phyloP scores from a whole-genome alignment of 78 protist species.

The Dictyostelium firmibasis region DNA sequence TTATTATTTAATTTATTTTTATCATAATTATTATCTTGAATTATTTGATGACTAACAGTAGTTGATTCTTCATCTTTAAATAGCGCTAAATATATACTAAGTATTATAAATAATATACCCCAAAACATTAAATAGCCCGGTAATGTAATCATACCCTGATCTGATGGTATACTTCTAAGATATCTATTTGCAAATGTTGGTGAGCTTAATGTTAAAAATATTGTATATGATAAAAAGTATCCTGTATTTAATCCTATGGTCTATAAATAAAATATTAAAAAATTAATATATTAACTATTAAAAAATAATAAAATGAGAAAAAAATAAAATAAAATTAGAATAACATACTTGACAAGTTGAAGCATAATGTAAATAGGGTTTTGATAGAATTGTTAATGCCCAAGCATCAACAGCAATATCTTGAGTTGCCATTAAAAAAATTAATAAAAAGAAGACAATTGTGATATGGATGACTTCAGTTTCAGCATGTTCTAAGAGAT shows the following conservation, averaged over 20 bases:
- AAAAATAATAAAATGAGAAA: no score
- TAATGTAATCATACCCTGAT: neutral
- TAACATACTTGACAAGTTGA: constrained; percentile 80
- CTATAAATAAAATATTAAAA: neutral
- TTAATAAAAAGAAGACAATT: neutral
- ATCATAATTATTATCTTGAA: neutral
- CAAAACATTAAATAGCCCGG: constrained; percentile 40
- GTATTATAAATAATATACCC: constrained; percentile 52
- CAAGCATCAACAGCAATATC: constrained; percentile 96
- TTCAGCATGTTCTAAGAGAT: constrained; percentile 7
- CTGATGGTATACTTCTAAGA: constrained; percentile 17
- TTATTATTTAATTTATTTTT: neutral
- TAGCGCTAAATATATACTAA: constrained; percentile 44
- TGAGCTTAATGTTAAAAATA: constrained; percentile 81
- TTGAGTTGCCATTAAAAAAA: constrained; percentile 85
- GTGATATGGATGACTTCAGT: neutral
- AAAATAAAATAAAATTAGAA: no score
- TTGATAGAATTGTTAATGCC: constrained; percentile 86
- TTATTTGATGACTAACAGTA: neutral
- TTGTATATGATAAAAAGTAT: constrained; percentile 83
- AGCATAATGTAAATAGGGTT: constrained; percentile 65
- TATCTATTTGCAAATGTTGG: constrained; percentile 78
- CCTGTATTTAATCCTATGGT: constrained; percentile 84
- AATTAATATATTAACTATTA: no score
- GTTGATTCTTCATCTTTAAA: constrained; percentile 41